phyloP scores from a whole-genome alignment of 202 grass and related monocot species.

The Carex sylvatica region DNA sequence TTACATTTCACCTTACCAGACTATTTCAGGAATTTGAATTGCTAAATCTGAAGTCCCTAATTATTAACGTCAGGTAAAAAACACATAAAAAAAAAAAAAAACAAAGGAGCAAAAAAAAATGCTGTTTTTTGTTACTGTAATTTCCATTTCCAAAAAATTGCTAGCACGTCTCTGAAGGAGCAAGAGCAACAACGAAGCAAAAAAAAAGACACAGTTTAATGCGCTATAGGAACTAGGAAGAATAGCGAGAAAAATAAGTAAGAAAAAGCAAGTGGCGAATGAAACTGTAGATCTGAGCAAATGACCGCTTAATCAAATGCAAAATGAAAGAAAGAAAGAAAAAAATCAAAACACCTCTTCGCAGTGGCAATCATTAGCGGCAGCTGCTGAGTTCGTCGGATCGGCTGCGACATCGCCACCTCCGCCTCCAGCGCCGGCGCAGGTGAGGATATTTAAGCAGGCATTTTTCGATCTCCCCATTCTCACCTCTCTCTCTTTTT shows the following conservation, averaged over 20 bases:
- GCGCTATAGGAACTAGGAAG: background rate
- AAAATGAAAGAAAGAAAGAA: constrained; percentile 2
- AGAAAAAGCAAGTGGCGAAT: background rate
- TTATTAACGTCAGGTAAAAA: background rate
- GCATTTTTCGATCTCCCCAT: constrained; percentile 78
- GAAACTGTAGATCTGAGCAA: constrained; percentile 22
- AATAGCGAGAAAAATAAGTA: background rate
- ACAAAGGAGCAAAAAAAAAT: too few relatives aligned
- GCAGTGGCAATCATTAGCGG: constrained; percentile 37
- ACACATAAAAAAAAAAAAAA: too few relatives aligned
- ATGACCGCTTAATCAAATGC: background rate
- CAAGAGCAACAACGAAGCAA: background rate
- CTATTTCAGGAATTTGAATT: background rate
- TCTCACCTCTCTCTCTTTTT: background rate
- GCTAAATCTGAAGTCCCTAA: background rate
- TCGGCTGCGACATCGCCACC: constrained; percentile 35
- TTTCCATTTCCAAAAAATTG: background rate
- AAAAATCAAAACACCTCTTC: constrained; percentile 39
- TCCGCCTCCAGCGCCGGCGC: constrained; percentile 47
- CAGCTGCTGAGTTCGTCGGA: constrained; percentile 45
- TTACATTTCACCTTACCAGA: background rate
- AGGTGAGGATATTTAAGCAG: constrained; percentile 88
- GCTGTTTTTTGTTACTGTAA: background rate
- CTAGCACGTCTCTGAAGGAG: background rate
- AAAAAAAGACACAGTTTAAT: background rate